These are phyloP conservation scores for Chalciporus piperatoides DNA, from an alignment of 1,284 basidiomycete species.

Conservation along the genomic window DNA sequence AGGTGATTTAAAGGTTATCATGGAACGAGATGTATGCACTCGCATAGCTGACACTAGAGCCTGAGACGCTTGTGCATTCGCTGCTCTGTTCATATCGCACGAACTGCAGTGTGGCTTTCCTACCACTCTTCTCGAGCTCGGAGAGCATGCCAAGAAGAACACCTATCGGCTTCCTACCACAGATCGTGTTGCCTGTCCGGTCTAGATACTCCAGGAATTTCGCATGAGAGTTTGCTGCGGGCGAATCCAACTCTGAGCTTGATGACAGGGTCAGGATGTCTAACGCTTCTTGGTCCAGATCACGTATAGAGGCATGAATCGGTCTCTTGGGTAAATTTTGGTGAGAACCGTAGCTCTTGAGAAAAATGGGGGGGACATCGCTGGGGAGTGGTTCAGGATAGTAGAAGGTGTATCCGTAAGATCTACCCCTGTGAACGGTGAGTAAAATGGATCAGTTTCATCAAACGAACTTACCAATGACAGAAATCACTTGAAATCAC, in stretches of 20 bases:
- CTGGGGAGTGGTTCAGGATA: conserved; percentile 65
- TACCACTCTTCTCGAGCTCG: conserved; percentile 49
- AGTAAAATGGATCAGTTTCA: conserved; percentile 1
- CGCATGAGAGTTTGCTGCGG: conserved; percentile 52
- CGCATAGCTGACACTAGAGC: conserved; percentile 95
- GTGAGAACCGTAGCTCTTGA: conserved; percentile 44
- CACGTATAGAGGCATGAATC: conserved; percentile 69
- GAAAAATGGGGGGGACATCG: conserved; percentile 45
- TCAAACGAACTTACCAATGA: conserved; percentile 69
- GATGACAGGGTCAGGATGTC: conserved; percentile 62
- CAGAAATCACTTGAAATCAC: conserved; percentile 97
- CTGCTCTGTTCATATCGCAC: conserved; percentile 93
- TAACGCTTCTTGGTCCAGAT: conserved; percentile 80
- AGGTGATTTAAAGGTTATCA: conserved; percentile 13
- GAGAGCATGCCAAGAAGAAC: conserved; percentile 80
- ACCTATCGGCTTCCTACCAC: conserved; percentile 93
- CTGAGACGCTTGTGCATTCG: conserved; percentile 59
- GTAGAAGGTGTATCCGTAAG: conserved; percentile 92
- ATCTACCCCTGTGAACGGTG: conserved; percentile 64
- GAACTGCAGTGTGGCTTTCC: conserved; percentile 59
- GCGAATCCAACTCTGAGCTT: conserved; percentile 24
- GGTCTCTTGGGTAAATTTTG: conserved; percentile 44
- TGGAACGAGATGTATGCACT: conserved; percentile 69
- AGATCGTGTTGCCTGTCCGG: conserved; percentile 93
- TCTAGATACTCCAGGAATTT: conserved; percentile 75